Percentiles rank a stretch among this genome's conserved stretches.
Conservation (phyloP, 202 grass and related monocot species). For the Dendrocalamus latiflorus region DNA sequence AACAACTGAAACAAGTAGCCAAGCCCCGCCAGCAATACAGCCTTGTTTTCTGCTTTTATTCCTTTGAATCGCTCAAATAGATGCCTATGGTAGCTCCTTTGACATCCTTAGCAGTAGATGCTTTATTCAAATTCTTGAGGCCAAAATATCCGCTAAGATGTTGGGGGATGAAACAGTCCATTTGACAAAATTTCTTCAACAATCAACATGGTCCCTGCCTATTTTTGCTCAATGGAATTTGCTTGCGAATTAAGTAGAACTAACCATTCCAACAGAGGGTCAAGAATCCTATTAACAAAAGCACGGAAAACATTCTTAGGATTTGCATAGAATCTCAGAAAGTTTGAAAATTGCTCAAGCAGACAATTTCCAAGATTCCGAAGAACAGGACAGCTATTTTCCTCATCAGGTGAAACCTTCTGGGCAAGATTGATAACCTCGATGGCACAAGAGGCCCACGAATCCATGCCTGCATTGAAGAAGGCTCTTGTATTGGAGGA, state of each 20-base stretch:
- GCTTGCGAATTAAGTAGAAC: constrained; percentile 74
- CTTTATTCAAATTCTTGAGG: constrained; percentile 53
- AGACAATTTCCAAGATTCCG: constrained; percentile 53
- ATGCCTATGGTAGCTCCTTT: constrained; percentile 88
- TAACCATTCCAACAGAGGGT: constrained; percentile 68
- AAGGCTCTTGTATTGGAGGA: constrained; percentile 77
- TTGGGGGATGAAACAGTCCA: constrained; percentile 69
- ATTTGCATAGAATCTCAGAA: constrained; percentile 76
- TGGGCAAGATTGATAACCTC: constrained; percentile 64
- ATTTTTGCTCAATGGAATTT: constrained; percentile 35
- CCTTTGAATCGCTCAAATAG: constrained; percentile 73
- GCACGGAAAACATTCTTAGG: constrained; percentile 83
- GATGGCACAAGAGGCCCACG: constrained; percentile 69
- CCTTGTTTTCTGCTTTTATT: constrained; percentile 80
- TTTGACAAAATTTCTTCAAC: constrained; percentile 85
- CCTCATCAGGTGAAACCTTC: constrained; percentile 53
- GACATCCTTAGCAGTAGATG: constrained; percentile 39
- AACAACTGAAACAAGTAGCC: constrained; percentile 84
- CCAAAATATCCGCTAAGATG: constrained; percentile 87
- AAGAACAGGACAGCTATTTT: constrained; percentile 36
- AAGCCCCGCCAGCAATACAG: constrained; percentile 73
- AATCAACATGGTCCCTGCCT: constrained; percentile 39
- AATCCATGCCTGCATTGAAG: constrained; percentile 70
- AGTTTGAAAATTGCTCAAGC: constrained; percentile 70
- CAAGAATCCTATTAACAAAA: constrained; percentile 77